Evolutionary conservation across 2,329 filamentous ascomycete genomes (phyloP).

Genomic region (Apiospora phragmitis): DNA sequence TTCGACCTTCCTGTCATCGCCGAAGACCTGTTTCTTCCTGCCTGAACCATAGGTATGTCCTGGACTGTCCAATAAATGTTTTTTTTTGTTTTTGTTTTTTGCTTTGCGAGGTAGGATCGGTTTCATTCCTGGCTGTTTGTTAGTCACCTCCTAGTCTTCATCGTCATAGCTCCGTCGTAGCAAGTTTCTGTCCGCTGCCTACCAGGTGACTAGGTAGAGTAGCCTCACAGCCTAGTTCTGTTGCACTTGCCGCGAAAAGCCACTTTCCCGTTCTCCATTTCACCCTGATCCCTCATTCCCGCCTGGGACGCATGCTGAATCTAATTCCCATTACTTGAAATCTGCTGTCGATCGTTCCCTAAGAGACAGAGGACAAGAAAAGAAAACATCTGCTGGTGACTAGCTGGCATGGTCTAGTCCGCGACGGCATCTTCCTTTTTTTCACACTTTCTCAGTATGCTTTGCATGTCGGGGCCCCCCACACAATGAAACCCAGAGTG

Average conservation of each 20-base stretch:
- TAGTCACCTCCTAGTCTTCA: not conserved
- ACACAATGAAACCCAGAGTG: slow-evolving; percentile 40
- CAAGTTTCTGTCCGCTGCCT: not conserved
- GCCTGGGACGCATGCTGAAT: not conserved
- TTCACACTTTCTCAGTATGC: slow-evolving; percentile 24
- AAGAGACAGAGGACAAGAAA: not conserved
- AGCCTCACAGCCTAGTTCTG: not conserved
- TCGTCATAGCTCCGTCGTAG: slow-evolving; percentile 2
- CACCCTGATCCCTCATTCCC: not conserved
- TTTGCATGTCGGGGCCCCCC: slow-evolving; percentile 16
- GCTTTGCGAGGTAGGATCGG: not conserved
- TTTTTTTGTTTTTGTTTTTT: not conserved
- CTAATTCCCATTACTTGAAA: not conserved
- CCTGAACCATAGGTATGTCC: not conserved
- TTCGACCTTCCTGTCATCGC: not conserved
- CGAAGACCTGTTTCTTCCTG: not conserved
- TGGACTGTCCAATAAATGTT: not conserved
- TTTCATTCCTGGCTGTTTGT: not conserved
- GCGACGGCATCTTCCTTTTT: slow-evolving; percentile 4
- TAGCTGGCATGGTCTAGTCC: not conserved
- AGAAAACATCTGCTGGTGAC: not conserved
- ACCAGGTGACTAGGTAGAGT: not conserved
- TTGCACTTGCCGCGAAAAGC: not conserved
- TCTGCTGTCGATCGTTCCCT: not conserved
- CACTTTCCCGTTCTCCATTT: not conserved